Base-by-base conservation (phyloP, 2,329 filamentous ascomycete genomes). In the Fusarium sp. region DNA sequence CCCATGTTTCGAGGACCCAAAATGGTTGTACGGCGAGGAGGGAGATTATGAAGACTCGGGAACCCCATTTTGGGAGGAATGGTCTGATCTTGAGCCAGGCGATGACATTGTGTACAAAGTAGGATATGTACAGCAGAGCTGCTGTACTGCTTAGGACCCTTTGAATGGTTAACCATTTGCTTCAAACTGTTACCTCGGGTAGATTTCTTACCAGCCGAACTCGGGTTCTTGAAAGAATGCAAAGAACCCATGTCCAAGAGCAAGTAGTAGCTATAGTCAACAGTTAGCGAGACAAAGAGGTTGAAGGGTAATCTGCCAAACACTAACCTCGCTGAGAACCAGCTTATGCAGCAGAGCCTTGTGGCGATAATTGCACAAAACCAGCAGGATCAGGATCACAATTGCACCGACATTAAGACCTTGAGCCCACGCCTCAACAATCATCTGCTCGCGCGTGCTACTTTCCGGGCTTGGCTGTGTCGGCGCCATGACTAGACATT, bases 1-100 rank as follows among this genome's bases (percentile, higher is more conserved):
- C 71, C 71, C 71, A 73, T 3, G 71, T 73, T 50, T 73, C 70
- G 0, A 73, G 70, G 4, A 71, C 37, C 71, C 71, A 73, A 31
- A 71, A 73, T 0, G 71, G 71, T 16, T 73, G 71, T 0, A 67
- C 71, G 24, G 35, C 24, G 37, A 73, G 66, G 1, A 73, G 33
- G 0, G 71, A 56, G 3, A 73, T 60, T 4, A 73, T 73, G 7
- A 73, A 73, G 16, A 35, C 16, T 14, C 70, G 27, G 0, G 70
- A 63, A 1, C 71, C 71, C 70, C 71, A 73, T 52, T 22, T 50
- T 16, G 71, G 71, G 0, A 73, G 33, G 16, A 73, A 73, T 0
- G 71, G 71, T 1, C 52, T 52, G 9, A 73, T 73, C 13, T 73
- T 73, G 8, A 73, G 52, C 71, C 71, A 73, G 0, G 71, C 70